phyloP scores from a whole-genome alignment of 2,329 filamentous ascomycete genomes.

The Xylaria sp. region DNA sequence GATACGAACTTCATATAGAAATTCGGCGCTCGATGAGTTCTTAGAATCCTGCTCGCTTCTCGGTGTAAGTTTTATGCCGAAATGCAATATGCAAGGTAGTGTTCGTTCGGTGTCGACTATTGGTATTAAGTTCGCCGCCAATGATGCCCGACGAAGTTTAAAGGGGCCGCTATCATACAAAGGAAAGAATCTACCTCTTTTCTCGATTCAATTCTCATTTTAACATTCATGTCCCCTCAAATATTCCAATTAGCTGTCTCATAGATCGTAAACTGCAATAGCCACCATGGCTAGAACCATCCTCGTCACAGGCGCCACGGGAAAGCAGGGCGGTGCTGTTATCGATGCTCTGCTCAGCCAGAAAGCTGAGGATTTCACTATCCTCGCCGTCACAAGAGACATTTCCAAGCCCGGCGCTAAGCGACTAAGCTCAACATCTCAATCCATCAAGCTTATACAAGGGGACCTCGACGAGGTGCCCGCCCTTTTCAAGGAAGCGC shows the following conservation, averaged over 20 bases:
- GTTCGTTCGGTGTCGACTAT: conserved; percentile 6
- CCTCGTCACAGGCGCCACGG: conserved; percentile 61
- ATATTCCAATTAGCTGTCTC: not conserved
- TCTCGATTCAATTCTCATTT: not conserved
- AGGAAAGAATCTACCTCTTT: not conserved
- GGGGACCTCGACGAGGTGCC: conserved; percentile 66
- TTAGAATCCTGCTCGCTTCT: not conserved
- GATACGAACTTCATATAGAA: conserved; percentile 21
- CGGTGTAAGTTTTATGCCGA: not conserved
- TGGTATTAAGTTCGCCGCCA: not conserved
- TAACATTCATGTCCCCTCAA: not conserved
- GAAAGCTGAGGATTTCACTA: conserved; percentile 46
- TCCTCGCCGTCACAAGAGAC: conserved; percentile 71
- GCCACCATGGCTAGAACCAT: conserved; percentile 50
- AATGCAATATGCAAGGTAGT: not conserved
- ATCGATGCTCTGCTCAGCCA: conserved; percentile 55
- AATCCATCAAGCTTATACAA: conserved; percentile 55
- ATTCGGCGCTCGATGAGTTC: not conserved
- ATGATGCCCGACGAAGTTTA: not conserved
- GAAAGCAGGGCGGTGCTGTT: conserved; percentile 60
- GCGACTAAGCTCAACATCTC: conserved; percentile 55
- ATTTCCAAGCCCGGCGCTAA: conserved; percentile 58
- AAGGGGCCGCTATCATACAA: conserved; percentile 3
- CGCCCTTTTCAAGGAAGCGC: conserved; percentile 58
- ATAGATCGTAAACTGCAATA: not conserved